Evolutionary conservation across 805 yeast species (phyloP).

Genomic region (Yamadazyma phyllophila): DNA sequence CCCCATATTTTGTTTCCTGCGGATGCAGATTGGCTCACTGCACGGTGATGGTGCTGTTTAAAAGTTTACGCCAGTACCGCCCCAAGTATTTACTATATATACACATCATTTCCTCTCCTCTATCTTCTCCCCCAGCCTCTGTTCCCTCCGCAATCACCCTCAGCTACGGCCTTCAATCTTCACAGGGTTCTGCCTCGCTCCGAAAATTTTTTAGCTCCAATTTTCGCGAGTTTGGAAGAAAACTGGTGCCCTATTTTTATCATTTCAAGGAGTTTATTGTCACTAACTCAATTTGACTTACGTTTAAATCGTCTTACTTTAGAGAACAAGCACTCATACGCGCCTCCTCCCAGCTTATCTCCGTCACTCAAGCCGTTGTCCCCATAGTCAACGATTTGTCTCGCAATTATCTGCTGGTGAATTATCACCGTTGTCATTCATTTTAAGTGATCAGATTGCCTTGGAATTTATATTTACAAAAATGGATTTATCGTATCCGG

Average conservation of each 20-base stretch:
- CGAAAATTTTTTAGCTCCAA: slow-evolving; percentile 2
- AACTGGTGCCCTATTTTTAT: neutral
- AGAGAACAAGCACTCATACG: too few relatives aligned
- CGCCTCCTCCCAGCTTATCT: too few relatives aligned
- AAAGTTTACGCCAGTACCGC: too few relatives aligned
- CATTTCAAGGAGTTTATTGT: slow-evolving; percentile 1
- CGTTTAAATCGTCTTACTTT: too few relatives aligned
- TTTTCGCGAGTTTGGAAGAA: slow-evolving; percentile 7
- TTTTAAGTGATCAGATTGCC: neutral
- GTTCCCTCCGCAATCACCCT: neutral
- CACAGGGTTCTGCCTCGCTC: slow-evolving; percentile 8
- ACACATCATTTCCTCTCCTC: neutral
- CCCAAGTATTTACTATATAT: neutral
- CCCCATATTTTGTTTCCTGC: slow-evolving; percentile 6
- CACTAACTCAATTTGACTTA: neutral
- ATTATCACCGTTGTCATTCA: neutral
- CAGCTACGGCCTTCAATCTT: neutral
- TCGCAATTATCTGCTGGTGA: too few relatives aligned
- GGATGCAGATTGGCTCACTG: neutral
- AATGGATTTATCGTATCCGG: slow-evolving; percentile 37
- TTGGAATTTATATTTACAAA: neutral
- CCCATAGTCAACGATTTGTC: too few relatives aligned
- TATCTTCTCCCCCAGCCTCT: neutral
- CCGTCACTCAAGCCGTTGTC: too few relatives aligned
- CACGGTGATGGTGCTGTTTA: too few relatives aligned